Percentiles rank a stretch among this genome's conserved stretches.
These are phyloP conservation scores for Boletales sp. DNA, from an alignment of 768 basidiomycete genomes.

Conservation along the genomic window DNA sequence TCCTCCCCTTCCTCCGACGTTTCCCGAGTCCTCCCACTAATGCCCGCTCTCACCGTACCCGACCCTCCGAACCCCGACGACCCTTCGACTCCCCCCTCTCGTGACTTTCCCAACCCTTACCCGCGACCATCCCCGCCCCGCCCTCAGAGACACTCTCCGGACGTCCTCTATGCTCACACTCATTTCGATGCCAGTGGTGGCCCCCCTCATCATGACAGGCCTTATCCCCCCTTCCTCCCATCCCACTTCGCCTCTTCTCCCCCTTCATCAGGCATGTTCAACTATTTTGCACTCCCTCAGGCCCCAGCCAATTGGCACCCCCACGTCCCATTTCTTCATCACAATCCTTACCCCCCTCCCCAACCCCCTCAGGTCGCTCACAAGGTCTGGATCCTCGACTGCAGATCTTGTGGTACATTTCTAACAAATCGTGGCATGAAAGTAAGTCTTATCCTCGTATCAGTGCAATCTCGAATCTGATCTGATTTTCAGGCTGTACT, in stretches of 20 bases:
- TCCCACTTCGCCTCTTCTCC: slow-evolving; percentile 9
- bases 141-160: slow-evolving; percentile 14
- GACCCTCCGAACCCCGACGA: slow-evolving; percentile 7
- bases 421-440: slow-evolving; percentile 86
- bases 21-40: slow-evolving; percentile 2
- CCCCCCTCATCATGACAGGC: slow-evolving; percentile 15
- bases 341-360: slow-evolving; percentile 43
- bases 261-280: slow-evolving; percentile 23
- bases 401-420: slow-evolving; percentile 68
- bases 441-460: slow-evolving; percentile 36
- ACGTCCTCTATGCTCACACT: slow-evolving; percentile 17
- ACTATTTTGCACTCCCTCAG: slow-evolving; percentile 23
- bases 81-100: neutral
- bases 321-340: slow-evolving; percentile 34
- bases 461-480: neutral
- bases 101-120: slow-evolving; percentile 18
- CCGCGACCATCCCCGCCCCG: slow-evolving; percentile 18
- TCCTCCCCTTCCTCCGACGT: neutral
- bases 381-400: slow-evolving; percentile 81
- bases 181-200: slow-evolving; percentile 20
- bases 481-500: slow-evolving; percentile 60
- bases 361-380: slow-evolving; percentile 44
- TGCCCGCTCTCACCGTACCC: slow-evolving; percentile 29
- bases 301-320: slow-evolving; percentile 28
- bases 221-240: slow-evolving; percentile 8